These are phyloP conservation scores for Termitomyces sp. DNA, from an alignment of 768 basidiomycete species.

Conservation along the genomic window DNA sequence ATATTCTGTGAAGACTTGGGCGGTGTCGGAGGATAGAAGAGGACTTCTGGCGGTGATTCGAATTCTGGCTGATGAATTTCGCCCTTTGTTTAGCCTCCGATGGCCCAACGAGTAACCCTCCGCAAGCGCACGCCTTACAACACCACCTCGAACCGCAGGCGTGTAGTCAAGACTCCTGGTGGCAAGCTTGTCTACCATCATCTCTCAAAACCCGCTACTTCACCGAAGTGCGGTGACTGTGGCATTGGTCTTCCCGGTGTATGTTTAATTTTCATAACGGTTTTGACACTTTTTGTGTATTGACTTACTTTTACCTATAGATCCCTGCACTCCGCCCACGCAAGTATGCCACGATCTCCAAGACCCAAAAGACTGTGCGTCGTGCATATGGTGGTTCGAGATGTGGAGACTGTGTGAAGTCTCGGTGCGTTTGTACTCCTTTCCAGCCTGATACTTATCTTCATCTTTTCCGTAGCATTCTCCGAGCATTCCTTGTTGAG, in stretches of 20 bases:
- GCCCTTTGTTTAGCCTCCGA: slow-evolving; percentile 29
- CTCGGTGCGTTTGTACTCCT: slow-evolving; percentile 54
- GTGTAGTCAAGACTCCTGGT: slow-evolving; percentile 97
- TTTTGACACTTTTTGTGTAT: neutral
- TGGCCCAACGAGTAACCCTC: slow-evolving; percentile 99
- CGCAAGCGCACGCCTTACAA: slow-evolving; percentile 98
- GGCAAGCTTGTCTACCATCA: slow-evolving; percentile 98
- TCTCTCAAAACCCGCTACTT: slow-evolving; percentile 87
- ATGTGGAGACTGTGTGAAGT: slow-evolving; percentile 94
- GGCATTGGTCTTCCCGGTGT: slow-evolving; percentile 92
- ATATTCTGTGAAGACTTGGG: neutral
- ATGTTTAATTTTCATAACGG: slow-evolving; percentile 26
- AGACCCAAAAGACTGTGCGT: slow-evolving; percentile 94
- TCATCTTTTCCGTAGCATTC: slow-evolving; percentile 55
- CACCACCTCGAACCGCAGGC: slow-evolving; percentile 93
- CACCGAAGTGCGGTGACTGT: slow-evolving; percentile 99
- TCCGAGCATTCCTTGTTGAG: slow-evolving; percentile 98
- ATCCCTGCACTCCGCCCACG: slow-evolving; percentile 94
- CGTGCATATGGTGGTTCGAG: slow-evolving; percentile 97
- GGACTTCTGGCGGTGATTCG: neutral
- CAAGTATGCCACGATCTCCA: slow-evolving; percentile 92
- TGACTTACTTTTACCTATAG: slow-evolving; percentile 31
- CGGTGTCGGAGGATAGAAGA: neutral
- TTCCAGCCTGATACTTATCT: slow-evolving; percentile 2
- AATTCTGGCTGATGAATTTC: slow-evolving; percentile 2